Evolutionary conservation across 1,139 yeast genomes (phyloP), one percentile per base, ranked within the genome.

Genomic region (Diutina rugosa): DNA sequence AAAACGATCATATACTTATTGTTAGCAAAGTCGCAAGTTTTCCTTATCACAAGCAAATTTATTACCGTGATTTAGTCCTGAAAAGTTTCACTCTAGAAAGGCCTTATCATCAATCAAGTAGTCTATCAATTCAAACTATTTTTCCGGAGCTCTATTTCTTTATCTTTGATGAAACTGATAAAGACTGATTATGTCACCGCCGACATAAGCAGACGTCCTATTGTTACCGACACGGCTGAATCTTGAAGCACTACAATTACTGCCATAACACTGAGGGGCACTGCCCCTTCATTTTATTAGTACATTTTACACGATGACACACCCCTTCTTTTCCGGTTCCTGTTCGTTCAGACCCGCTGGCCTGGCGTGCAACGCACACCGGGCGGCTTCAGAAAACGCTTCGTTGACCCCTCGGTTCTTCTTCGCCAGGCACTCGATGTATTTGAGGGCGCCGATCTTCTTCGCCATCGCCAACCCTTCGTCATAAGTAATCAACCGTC

Each of bases 361-460:
- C 65, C 84, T 88, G 16, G 96, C 96, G 62, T 89, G 86, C 63
- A 93, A 78, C 5, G 97, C 98, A 68, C 96, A 90, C 70, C 98
- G 82, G 9, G 97, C 97, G 54, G 97, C 97, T 70, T 91, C 97
- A 1, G 97, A 89, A 68, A 91, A 91, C 5, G 97, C 97, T 71
- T 91, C 98, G 66, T 93, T 90, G 35, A 91, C 98, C 61, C 98
- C 98, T 67, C 95, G 80, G 70, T 90, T 90, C 69, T 86, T 85
- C 73, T 90, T 90, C 12, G 98, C 97, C 41, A 96, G 87, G 72
- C 97, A 91, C 69, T 91, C 98, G 67, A 90, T 76, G 67, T 89
- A 89, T 63, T 95, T 80, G 65, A 89, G 74, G 1, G 96, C 96
- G 26, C 95, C 95, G 53, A 89, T 85, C 64, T 81, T 80, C 65